Base-by-base conservation (phyloP, 768 basidiomycete genomes). In the Amanita muscaria region DNA sequence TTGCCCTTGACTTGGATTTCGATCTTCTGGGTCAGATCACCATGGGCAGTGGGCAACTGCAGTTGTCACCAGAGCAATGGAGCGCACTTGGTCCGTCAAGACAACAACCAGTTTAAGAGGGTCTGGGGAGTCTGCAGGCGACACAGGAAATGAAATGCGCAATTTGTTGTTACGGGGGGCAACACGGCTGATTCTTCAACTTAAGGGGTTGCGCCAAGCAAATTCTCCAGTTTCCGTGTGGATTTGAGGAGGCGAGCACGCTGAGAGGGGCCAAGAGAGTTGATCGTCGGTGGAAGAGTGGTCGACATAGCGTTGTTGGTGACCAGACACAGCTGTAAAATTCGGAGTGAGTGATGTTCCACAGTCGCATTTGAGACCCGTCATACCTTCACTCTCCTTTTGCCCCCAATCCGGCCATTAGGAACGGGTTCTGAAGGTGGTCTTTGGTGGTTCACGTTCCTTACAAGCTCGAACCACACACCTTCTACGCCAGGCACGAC, bases 31-130 rank as follows among this genome's bases (percentile, higher is more conserved):
- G 84, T 88, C 68, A 91, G 68, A 59, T 97, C 90, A 25, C 92
- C 92, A 33, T 79, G 77, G n/a, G n/a, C n/a, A n/a, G n/a, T n/a
- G n/a, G n/a, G 92, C 92, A 47, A 96, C 90, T 12, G 88, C 88
- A 4, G 86, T 90, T 2, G 88, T 91, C 42, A 91, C 88, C 25
- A 76, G 74, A 5, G 88, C 87, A 49, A 90, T 90, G 32, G 80
- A 83, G 42, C 86, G 82, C 40, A 89, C 86, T 74, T 77, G 74
- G 60, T 85, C 83, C 29, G 87, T 88, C 54, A 85, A n/a, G n/a
- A n/a, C n/a, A n/a, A n/a, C n/a, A n/a, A n/a, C n/a, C n/a, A n/a
- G n/a, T n/a, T n/a, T n/a, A n/a, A n/a, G n/a, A n/a, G n/a, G n/a
- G n/a, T n/a, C n/a, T n/a, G n/a, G n/a, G n/a, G n/a, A n/a, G n/a